Evolutionary conservation across 2,329 filamentous ascomycete species (phyloP), one percentile per base, ranked within the genome.

Genomic region (Fusarium sp.): DNA sequence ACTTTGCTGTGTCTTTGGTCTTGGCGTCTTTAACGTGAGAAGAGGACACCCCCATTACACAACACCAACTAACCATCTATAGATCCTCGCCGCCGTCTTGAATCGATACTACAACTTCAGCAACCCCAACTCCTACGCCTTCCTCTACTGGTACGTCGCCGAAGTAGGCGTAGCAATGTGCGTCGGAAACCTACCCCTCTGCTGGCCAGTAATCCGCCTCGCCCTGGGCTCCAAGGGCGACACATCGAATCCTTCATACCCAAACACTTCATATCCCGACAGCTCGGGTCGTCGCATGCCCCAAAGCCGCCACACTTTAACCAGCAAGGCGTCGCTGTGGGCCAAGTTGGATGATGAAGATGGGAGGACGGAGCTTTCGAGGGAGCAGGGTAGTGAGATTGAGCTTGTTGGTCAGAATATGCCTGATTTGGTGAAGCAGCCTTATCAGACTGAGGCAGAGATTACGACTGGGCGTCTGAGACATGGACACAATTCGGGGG

Each of bases 31-130:
- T 69, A 83, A 84, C 54, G 80, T 79, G 60, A 74, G 75, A 52
- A 37, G 14, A n/a, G 1, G 7, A 6, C 6, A 14, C 5, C 29
- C 8, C 7, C 3, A 31, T 24, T n/a, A 10, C 3, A 13, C 5
- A 64, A 10, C 22, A 24, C 20, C n/a, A 57, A 34, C 37, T 24
- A 18, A n/a, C 56, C 3, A 18, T 81, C 14, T 50, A 4, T 8
- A 87, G 75, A 89, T 92, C 60, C 80, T 91, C 16, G 87, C 88
- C 20, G 88, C 89, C 13, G 85, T 88, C 7, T 81, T 92, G 18
- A 91, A 90, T 81, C 90, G 91, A 69, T 89, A 89, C 76, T 90
- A 90, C 80, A 89, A 88, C 52, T 90, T 92, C 69, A 85, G 82
- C 18, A 80, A 89, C 22, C 88, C 88, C 1, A 91, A 89, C 77